Evolutionary conservation across 2,329 filamentous ascomycete genomes (phyloP), one percentile per base, ranked within the genome.

Genomic region (Bisporella sp.): DNA sequence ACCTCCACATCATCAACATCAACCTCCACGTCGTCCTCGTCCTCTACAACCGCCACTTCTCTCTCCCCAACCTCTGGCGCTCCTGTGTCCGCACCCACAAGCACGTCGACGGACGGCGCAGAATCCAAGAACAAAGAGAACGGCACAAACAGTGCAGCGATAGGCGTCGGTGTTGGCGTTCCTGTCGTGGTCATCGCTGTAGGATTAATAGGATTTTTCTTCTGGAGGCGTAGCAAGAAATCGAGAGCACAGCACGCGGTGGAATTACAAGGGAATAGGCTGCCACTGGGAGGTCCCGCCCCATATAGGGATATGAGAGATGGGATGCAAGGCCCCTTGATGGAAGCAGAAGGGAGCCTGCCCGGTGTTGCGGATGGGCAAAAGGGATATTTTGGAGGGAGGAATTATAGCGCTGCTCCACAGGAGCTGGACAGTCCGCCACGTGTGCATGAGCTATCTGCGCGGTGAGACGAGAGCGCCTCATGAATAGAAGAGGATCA

Each of bases 101-200:
- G 21, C 21, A 21, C 21, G 21, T 3, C 21, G 3, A 21, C 21
- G 21, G 21, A 21, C 21, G 21, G 21, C 21, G 21, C 21, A 21
- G 21, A 21, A 21, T 21, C 21, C 21, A 21, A 21, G 7, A 44
- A 46, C 4, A 41, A 31, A 9, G 31, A 43, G 32, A 46, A 35
- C 5, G 49, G 41, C 37, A 33, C 33, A 6, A 45, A 53, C 41
- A 49, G 37, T 12, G 46, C 49, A 9, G 52, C 52, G 12, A 55
- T 58, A 5, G 57, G 57, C n/a, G 54, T 48, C 6, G 53, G 54
- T 7, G 50, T 58, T 5, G 54, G 55, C 12, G 54, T 56, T 8
- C 50, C 52, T 4, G 40, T 54, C 3, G 52, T 45, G 1, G 21
- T 55, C n/a, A 37, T 57, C 6, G 41, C 49, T 3, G 28, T 55